A percentile compares a stretch with the other conserved stretches of the same genome.
Evolutionary conservation across 2,329 filamentous ascomycete genomes (phyloP).

Genomic region (Madurella mycetomatis): DNA sequence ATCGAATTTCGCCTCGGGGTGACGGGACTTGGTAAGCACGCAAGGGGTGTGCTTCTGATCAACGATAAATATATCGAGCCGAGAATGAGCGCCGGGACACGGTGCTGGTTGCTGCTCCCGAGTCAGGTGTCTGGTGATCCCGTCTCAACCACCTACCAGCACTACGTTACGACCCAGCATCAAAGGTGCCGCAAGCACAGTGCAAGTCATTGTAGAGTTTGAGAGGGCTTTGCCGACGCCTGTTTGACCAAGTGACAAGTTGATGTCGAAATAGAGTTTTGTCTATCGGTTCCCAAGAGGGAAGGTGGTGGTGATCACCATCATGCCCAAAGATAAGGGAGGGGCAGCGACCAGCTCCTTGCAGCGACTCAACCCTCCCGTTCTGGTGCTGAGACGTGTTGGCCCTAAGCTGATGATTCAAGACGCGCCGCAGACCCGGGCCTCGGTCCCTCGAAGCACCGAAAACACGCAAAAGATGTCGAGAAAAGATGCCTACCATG

Average conservation of each 20-base stretch:
- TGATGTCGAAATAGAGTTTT: constrained; percentile 9
- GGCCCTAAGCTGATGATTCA: too few relatives aligned
- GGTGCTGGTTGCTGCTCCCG: not conserved
- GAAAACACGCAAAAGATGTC: too few relatives aligned
- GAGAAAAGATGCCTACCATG: too few relatives aligned
- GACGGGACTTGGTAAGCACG: too few relatives aligned
- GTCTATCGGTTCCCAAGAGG: not conserved
- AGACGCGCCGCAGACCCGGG: too few relatives aligned
- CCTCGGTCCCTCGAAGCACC: too few relatives aligned
- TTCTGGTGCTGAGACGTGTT: not conserved
- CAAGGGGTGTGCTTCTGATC: not conserved
- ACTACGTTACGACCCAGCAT: not conserved
- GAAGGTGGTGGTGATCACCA: constrained; percentile 12
- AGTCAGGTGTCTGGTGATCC: not conserved
- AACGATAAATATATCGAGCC: not conserved
- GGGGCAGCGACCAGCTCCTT: not conserved
- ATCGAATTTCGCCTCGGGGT: too few relatives aligned
- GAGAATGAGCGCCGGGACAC: not conserved
- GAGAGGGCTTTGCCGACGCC: not conserved
- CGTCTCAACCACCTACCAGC: not conserved
- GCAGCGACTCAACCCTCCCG: too few relatives aligned
- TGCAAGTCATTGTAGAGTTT: not conserved
- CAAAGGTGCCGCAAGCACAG: not conserved
- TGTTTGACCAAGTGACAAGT: not conserved
- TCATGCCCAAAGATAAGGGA: not conserved